These are phyloP conservation scores for Xylariaceae sp. DNA, from an alignment of 2,329 filamentous ascomycete genomes.

Conservation along the genomic window DNA sequence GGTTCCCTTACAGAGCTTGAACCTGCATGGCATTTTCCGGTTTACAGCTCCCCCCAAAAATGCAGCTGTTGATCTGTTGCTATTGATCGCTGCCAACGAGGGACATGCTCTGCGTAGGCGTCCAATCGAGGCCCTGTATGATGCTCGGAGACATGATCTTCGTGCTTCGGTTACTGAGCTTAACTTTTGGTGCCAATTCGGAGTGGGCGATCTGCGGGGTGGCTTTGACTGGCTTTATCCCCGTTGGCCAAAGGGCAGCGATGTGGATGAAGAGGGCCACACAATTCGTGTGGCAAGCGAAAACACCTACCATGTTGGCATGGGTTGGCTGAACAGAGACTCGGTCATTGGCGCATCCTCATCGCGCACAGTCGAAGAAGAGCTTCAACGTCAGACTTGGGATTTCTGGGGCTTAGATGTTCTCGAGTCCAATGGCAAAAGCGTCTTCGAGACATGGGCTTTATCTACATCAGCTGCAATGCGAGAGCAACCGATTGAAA, in stretches of 20 bases:
- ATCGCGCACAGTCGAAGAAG: slow-evolving; percentile 49
- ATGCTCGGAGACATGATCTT: slow-evolving; percentile 65
- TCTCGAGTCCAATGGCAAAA: slow-evolving; percentile 49
- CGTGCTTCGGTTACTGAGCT: slow-evolving; percentile 79
- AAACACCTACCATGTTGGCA: slow-evolving; percentile 70
- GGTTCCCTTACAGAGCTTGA: slow-evolving; percentile 70
- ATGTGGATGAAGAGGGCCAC: slow-evolving; percentile 63
- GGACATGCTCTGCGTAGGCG: slow-evolving; percentile 72
- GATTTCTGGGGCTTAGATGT: slow-evolving; percentile 64
- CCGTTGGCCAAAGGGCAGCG: slow-evolving; percentile 67
- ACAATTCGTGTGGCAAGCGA: slow-evolving; percentile 75
- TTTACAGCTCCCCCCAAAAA: slow-evolving; percentile 63
- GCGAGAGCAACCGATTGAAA: slow-evolving; percentile 3
- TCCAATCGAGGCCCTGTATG: slow-evolving; percentile 67
- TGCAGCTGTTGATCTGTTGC: slow-evolving; percentile 72
- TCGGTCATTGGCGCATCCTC: slow-evolving; percentile 33
- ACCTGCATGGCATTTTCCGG: slow-evolving; percentile 80
- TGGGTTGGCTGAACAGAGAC: slow-evolving; percentile 73
- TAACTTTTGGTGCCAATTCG: slow-evolving; percentile 96
- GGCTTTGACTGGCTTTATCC: slow-evolving; percentile 88
- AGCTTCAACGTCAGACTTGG: slow-evolving; percentile 62
- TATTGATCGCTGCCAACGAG: slow-evolving; percentile 81
- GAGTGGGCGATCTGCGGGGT: slow-evolving; percentile 80
- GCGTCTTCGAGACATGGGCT: slow-evolving; percentile 34
- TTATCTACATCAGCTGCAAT: slow-evolving; percentile 6